Evolutionary conservation across 306 rosid species (phyloP).

Genomic region (Luffa aegyptiaca): DNA sequence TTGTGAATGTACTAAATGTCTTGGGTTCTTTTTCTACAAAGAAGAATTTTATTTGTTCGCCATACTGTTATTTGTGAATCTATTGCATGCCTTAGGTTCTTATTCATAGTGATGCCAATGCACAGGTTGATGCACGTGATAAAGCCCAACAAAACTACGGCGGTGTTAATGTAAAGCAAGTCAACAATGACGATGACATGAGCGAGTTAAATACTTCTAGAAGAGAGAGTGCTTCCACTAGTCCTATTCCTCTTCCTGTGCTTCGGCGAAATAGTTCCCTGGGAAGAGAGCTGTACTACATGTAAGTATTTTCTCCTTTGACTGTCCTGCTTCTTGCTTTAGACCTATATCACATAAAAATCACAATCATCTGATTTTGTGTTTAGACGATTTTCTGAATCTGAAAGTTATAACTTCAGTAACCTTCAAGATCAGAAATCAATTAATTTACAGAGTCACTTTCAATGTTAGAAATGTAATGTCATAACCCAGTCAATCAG

Average conservation of each 20-base stretch:
- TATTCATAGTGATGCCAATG: conserved; percentile 12
- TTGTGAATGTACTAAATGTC: neutral
- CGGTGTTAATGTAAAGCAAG: conserved; percentile 15
- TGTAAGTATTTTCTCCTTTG: conserved; percentile 36
- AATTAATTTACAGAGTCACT: neutral
- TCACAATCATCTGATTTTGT: neutral
- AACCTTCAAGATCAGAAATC: neutral
- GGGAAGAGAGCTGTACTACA: conserved; percentile 49
- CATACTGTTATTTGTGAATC: neutral
- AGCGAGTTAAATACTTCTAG: conserved; percentile 14
- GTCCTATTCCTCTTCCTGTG: conserved; percentile 53
- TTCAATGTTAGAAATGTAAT: neutral
- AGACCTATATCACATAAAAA: neutral
- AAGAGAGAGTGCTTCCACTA: conserved; percentile 20
- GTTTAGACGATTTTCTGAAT: neutral
- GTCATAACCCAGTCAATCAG: neutral
- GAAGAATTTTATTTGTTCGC: neutral
- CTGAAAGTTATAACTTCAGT: neutral
- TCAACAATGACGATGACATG: conserved; percentile 23
- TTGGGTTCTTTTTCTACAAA: neutral
- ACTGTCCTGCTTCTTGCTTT: conserved; percentile 1
- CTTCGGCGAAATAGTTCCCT: conserved; percentile 16
- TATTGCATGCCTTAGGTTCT: neutral
- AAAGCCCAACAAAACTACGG: conserved; percentile 13
- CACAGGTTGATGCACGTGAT: conserved; percentile 26